Base-by-base conservation (phyloP, 202 grass and related monocot genomes). In the Panicum virgatum region DNA sequence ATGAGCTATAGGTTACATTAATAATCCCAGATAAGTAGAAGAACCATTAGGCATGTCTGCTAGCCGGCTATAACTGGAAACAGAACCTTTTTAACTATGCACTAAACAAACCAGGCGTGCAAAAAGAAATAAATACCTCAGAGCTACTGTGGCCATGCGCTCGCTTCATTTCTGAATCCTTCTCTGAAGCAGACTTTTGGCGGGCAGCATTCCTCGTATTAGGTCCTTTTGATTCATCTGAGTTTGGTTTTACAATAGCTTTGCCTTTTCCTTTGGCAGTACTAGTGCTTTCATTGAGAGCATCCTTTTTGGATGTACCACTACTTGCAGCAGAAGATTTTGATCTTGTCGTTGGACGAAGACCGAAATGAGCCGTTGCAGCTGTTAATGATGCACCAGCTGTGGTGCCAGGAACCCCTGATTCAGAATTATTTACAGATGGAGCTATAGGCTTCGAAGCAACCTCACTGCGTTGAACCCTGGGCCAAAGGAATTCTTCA, bases 401-500 rank as follows among this genome's bases (percentile, higher is more conserved):
- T 39, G 70, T 34, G 46, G 68, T 81, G 51, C 84, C 68, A 4
- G 66, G 64, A 88, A 63, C 45, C 57, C 81, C 90, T 79, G 92
- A 89, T 84, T 97, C 94, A 78, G 92, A 92, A 84, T 92, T 91
- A 57, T 87, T 90, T 69, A 67, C 85, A 78, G 85, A 78, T 51
- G 80, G 23, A 36, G 62, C 51, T 29, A 32, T 69, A 73, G 83
- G 76, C 63, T 94, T 92, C 0, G 88, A 91, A 32, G 72, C 84
- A 88, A 85, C 73, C 48, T 97, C 92, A 37, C 75, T 88, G 12
- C 92, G 88, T 79, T 97, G 92, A 89, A 97, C 81, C 85, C 86
- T 90, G 25, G 94, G 94, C 94, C 94, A 97, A 66, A 97, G 86
- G 59, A 97, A 97, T 11, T 97, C 94, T 85, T 97, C 94, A 50